Conservation (phyloP, 768 basidiomycete species). For the Serendipita sp. region DNA sequence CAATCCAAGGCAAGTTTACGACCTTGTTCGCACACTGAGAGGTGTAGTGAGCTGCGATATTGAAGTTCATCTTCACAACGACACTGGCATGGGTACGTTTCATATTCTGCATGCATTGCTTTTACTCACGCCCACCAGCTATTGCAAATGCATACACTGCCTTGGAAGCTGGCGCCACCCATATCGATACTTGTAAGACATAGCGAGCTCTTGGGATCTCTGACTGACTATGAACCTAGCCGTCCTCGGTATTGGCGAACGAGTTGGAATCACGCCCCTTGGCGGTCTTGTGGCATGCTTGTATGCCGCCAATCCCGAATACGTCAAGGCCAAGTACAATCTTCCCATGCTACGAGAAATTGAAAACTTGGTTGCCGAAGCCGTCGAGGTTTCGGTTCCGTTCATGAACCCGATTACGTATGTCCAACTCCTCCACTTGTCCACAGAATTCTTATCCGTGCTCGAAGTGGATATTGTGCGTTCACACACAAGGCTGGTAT, state of each 20-base stretch:
- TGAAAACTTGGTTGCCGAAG: conserved; percentile 96
- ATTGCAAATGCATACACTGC: conserved; percentile 98
- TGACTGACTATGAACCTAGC: conserved; percentile 28
- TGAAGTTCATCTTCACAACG: conserved; percentile 95
- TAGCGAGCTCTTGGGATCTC: neutral
- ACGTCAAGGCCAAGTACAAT: conserved; percentile 99
- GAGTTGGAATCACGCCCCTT: conserved; percentile 96
- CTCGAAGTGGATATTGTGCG: conserved; percentile 82
- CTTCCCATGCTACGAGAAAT: conserved; percentile 93
- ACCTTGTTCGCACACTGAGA: conserved; percentile 86
- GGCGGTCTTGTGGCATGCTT: conserved; percentile 94
- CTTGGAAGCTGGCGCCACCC: conserved; percentile 95
- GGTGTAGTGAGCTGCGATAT: conserved; percentile 97
- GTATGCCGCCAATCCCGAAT: conserved; percentile 93
- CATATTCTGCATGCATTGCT: neutral
- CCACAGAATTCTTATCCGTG: neutral
- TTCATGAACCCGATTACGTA: conserved; percentile 94
- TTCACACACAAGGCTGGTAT: conserved; percentile 99
- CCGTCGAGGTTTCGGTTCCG: conserved; percentile 93
- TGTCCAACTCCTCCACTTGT: conserved; percentile 14
- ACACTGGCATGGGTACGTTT: conserved; percentile 79
- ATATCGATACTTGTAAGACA: conserved; percentile 84
- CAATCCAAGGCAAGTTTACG: conserved; percentile 96
- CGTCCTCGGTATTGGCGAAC: conserved; percentile 94
- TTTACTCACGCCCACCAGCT: conserved; percentile 29